phyloP scores from a whole-genome alignment of 2,329 filamentous ascomycete genomes.

The Diaporthe batatas region DNA sequence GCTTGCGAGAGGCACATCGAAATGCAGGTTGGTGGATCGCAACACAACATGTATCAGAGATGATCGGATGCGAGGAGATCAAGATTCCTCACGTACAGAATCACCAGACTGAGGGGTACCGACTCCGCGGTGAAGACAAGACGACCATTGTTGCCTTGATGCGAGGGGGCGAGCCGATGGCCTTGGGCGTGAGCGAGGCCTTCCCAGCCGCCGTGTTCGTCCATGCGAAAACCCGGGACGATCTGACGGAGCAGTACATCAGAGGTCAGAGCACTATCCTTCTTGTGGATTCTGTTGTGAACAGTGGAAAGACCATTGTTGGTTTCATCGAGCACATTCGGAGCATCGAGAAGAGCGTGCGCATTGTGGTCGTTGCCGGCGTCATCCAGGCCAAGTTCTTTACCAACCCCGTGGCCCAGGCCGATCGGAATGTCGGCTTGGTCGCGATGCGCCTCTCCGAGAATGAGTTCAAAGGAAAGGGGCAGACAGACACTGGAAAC shows the following conservation, averaged over 20 bases:
- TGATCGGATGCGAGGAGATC: constrained; percentile 64
- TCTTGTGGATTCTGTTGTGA: constrained; percentile 73
- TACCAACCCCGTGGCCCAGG: constrained; percentile 42
- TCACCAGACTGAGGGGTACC: constrained; percentile 57
- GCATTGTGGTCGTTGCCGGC: constrained; percentile 67
- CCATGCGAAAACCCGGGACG: constrained; percentile 56
- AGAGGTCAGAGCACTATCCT: constrained; percentile 57
- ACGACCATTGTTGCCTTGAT: constrained; percentile 72
- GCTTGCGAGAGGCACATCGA: constrained; percentile 63
- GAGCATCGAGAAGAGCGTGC: constrained; percentile 52
- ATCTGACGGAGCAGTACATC: constrained; percentile 60
- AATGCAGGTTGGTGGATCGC: constrained; percentile 67
- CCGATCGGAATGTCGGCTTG: constrained; percentile 53
- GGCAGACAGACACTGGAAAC: constrained; percentile 69
- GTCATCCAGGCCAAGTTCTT: constrained; percentile 62
- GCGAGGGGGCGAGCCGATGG: constrained; percentile 74
- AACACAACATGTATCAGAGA: constrained; percentile 57
- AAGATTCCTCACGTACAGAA: constrained; percentile 66
- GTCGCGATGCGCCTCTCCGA: constrained; percentile 68
- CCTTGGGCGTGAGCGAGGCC: constrained; percentile 66
- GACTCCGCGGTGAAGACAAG: constrained; percentile 59
- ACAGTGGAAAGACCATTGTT: constrained; percentile 64
- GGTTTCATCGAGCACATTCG: constrained; percentile 64
- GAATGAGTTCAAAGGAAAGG: constrained; percentile 67
- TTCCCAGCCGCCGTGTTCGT: constrained; percentile 66